phyloP scores from a whole-genome alignment of 1,284 basidiomycete genomes.

The Ganoderma boninense region DNA sequence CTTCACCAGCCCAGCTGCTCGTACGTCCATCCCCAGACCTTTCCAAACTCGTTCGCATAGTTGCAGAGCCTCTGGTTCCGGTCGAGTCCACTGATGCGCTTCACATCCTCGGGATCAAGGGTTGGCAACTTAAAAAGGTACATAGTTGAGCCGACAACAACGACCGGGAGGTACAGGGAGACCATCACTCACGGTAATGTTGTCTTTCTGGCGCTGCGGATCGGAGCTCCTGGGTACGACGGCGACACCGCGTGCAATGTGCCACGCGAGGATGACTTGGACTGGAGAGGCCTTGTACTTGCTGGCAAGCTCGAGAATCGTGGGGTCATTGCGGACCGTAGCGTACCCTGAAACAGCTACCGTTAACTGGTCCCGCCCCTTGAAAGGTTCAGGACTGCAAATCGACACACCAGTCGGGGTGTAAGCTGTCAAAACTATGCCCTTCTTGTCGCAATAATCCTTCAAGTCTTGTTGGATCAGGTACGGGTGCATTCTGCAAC shows the following conservation, averaged over 20 bases:
- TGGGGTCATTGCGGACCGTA: constrained; percentile 50
- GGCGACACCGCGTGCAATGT: constrained; percentile 49
- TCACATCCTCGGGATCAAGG: constrained; percentile 53
- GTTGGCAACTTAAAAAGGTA: constrained; percentile 48
- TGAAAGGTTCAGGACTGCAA: neutral
- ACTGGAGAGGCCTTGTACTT: constrained; percentile 52
- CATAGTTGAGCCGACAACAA: neutral
- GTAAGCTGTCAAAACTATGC: constrained; percentile 73
- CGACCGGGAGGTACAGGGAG: neutral
- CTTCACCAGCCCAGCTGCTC: constrained; percentile 57
- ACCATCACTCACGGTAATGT: constrained; percentile 47
- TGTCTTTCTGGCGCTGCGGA: constrained; percentile 51
- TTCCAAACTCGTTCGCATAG: constrained; percentile 42
- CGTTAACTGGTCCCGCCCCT: neutral
- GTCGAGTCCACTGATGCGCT: constrained; percentile 64
- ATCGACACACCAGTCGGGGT: constrained; percentile 60
- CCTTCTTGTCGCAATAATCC: constrained; percentile 62
- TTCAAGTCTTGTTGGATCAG: constrained; percentile 65
- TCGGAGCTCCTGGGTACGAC: constrained; percentile 53
- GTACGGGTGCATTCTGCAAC: constrained; percentile 55
- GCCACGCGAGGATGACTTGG: constrained; percentile 56
- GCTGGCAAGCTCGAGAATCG: constrained; percentile 49
- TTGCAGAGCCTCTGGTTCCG: constrained; percentile 47
- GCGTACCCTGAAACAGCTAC: constrained; percentile 42
- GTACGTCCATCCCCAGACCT: constrained; percentile 57